A percentile compares a stretch with the other conserved stretches of the same genome.
Evolutionary conservation across 345 rosid genomes (phyloP).

Genomic region (Pseudoturritis turrita): DNA sequence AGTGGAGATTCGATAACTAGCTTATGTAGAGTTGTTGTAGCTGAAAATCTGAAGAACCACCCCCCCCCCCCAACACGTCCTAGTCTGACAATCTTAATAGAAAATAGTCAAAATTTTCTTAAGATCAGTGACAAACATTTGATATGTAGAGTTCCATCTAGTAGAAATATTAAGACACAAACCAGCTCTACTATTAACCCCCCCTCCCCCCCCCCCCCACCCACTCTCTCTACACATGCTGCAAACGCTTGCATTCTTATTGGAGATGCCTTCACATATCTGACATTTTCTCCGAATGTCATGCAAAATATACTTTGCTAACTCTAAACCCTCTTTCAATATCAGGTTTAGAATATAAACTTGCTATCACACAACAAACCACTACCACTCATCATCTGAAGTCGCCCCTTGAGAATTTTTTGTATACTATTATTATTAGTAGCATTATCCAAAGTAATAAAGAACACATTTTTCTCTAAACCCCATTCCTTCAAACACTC

Average conservation of each 20-base stretch:
- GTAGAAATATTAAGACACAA: not conserved
- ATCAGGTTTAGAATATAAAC: not conserved
- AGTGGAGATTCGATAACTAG: no score
- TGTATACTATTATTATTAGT: no score
- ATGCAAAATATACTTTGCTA: not conserved
- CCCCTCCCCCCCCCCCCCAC: no score
- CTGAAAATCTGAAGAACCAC: no score
- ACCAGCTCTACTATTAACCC: not conserved
- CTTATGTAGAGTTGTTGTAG: no score
- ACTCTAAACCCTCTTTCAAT: not conserved
- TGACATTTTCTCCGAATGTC: not conserved
- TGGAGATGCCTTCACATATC: not conserved
- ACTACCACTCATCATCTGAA: no score
- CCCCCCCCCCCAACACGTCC: no score
- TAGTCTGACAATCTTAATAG: no score
- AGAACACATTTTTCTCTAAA: no score
- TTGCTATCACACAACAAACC: no score
- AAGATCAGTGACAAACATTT: not conserved
- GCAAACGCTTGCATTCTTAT: not conserved
- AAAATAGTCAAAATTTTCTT: no score
- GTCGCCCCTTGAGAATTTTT: not conserved
- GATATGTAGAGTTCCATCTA: not conserved
- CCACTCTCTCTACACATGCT: not conserved
- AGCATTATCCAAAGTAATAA: no score
- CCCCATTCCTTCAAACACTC: not conserved